Percentiles rank a stretch among this genome's conserved stretches.
Conservation (phyloP, 805 yeast genomes). For the Kazachstania psychrophila region DNA sequence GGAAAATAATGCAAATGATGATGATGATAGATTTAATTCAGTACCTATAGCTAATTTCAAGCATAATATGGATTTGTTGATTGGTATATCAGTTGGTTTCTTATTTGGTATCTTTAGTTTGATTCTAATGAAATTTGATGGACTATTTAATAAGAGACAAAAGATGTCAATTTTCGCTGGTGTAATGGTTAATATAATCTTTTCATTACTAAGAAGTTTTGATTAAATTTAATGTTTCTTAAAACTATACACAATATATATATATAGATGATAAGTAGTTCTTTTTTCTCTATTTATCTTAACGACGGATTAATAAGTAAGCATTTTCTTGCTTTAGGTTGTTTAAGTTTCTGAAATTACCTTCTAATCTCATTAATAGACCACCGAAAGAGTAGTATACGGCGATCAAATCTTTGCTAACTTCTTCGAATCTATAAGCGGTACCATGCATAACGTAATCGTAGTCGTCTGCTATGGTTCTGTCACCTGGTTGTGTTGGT, state of each 20-base stretch:
- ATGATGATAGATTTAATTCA: conserved; percentile 37
- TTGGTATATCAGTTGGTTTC: conserved; percentile 68
- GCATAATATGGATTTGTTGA: conserved; percentile 55
- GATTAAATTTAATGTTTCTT: conserved; percentile 2
- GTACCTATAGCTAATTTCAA: conserved; percentile 33
- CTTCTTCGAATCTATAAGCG: conserved; percentile 92
- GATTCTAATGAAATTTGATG: conserved; percentile 51
- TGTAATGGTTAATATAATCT: conserved; percentile 53
- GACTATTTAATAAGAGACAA: conserved; percentile 52
- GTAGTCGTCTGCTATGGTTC: conserved; percentile 88
- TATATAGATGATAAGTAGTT: neutral
- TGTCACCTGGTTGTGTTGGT: conserved; percentile 69
- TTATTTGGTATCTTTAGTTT: conserved; percentile 66
- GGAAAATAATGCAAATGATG: conserved; percentile 58
- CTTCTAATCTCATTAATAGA: conserved; percentile 84
- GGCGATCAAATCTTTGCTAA: conserved; percentile 54
- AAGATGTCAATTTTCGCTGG: conserved; percentile 68
- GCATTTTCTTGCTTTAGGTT: conserved; percentile 89
- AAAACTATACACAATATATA: neutral
- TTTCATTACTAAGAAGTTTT: conserved; percentile 37
- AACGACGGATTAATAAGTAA: conserved; percentile 74
- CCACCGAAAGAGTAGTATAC: conserved; percentile 97
- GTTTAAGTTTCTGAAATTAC: conserved; percentile 83
- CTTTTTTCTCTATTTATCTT: conserved; percentile 3
- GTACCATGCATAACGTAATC: conserved; percentile 98